Base-by-base conservation (phyloP, 1,284 basidiomycete genomes). In the Somion occarium region DNA sequence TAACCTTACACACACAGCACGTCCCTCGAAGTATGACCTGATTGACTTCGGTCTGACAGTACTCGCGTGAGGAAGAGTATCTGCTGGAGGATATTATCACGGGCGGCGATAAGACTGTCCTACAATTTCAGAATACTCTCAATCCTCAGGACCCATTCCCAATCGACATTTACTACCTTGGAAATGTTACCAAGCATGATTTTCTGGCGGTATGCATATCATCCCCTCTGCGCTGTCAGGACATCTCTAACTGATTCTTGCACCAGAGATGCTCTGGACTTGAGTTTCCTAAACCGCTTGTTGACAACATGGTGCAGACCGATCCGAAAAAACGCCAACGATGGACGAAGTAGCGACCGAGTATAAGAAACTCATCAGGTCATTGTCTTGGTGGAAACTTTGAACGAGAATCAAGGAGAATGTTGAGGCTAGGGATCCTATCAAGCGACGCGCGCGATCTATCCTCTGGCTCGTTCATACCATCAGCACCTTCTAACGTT, bases 11-110 rank as follows among this genome's bases (percentile, higher is more conserved):
- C 60, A 67, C 2, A 68, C 64, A 0, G 54, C 57, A 41, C 49
- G 48, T 1, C 64, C 64, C 1, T 53, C 62, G 3, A 62, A 59
- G 34, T 73, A 73, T 52, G 65, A 65, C 34, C 58, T 59, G 38
- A 58, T 57, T 13, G 63, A 73, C 46, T 72, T 71, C 19, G 69
- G 69, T 0, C 43, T 69, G 11, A 9, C 30, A 46, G 5, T 61
- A 57, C 45, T 23, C 44, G 23, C 37, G 56, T 3, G 43, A 53
- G 5, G 52, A 53, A 13, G 26, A 11, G 5, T 15, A 12, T 24
- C 59, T 55, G 5, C 51, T 43, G 3, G 58, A 59, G 27, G 25
- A 46, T 25, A 51, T 49, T 2, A 53, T 53, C 22, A 3, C 26
- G 13, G 23, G 45, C 5, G 23, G 45, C 13, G 46, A 51, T 42